These are phyloP conservation scores for Lindgomyces ingoldianus DNA, from an alignment of 495 filamentous ascomycete genomes.

Conservation along the genomic window DNA sequence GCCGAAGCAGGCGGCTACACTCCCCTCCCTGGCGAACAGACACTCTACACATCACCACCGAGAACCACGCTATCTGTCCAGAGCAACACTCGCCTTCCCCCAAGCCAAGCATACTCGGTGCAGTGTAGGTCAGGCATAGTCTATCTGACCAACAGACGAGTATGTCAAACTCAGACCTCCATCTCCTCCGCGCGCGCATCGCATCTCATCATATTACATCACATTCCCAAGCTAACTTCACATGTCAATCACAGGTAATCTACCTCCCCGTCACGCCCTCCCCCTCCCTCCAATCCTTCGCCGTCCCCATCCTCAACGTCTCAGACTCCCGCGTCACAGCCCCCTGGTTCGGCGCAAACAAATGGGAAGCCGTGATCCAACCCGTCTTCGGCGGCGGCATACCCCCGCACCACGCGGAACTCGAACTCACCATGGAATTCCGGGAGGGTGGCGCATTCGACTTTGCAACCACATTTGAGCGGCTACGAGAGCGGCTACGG, in stretches of 20 bases:
- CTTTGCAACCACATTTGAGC: constrained; percentile 79
- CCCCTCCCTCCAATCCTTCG: constrained; percentile 78
- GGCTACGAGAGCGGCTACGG: constrained; percentile 77
- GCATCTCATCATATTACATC: too few relatives aligned
- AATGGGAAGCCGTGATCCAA: constrained; percentile 77
- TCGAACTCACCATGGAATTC: constrained; percentile 84
- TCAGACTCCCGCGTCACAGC: constrained; percentile 87
- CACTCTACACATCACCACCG: constrained; percentile 70
- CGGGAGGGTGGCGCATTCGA: constrained; percentile 94
- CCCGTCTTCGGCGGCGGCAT: constrained; percentile 86
- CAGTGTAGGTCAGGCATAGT: constrained; percentile 63
- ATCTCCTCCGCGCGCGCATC: too few relatives aligned
- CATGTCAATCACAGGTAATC: constrained; percentile 73
- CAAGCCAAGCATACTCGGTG: constrained; percentile 57
- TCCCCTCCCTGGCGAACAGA: constrained; percentile 67
- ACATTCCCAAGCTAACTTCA: constrained; percentile 3
- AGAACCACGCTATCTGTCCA: constrained; percentile 66
- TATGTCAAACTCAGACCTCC: too few relatives aligned
- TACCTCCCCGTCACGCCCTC: constrained; percentile 77
- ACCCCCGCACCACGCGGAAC: constrained; percentile 65
- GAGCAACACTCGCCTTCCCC: constrained; percentile 60
- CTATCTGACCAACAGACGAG: constrained; percentile 89
- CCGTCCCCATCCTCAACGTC: constrained; percentile 79
- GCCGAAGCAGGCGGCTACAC: constrained; percentile 64
- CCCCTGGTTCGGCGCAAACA: constrained; percentile 95